A percentile compares a stretch with the other conserved stretches of the same genome.
Conservation (phyloP, 345 rosid species). For the Moringa oleifera region DNA sequence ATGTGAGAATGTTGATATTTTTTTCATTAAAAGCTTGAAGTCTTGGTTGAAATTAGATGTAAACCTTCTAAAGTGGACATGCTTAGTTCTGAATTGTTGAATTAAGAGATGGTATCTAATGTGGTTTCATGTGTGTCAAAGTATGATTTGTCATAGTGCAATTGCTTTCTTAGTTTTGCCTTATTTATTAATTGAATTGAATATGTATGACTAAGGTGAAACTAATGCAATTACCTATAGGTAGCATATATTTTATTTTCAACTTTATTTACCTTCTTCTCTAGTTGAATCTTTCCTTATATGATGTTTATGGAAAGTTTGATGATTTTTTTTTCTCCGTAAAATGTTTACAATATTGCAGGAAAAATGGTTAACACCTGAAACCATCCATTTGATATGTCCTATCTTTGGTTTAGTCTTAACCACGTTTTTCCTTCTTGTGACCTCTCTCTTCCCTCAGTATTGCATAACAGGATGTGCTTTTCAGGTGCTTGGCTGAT, state of each 20-base stretch:
- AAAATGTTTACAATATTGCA: too few relatives aligned
- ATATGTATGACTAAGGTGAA: background rate
- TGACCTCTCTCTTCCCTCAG: background rate
- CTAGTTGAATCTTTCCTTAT: background rate
- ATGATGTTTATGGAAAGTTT: background rate
- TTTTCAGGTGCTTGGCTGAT: slow-evolving; percentile 82
- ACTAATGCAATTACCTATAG: background rate
- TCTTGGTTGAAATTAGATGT: background rate
- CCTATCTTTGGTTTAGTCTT: background rate
- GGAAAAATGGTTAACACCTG: too few relatives aligned
- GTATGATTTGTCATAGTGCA: background rate
- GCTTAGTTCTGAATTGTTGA: background rate
- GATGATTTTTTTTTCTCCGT: too few relatives aligned
- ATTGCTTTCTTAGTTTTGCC: background rate
- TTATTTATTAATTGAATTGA: too few relatives aligned
- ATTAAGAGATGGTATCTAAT: too few relatives aligned
- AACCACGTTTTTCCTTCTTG: background rate
- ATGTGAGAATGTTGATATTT: background rate
- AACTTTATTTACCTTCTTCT: too few relatives aligned
- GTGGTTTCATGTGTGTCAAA: background rate
- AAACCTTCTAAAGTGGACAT: background rate
- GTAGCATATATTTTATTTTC: background rate
- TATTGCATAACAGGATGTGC: slow-evolving; percentile 12
- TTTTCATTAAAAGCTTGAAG: too few relatives aligned
- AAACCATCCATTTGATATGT: too few relatives aligned